Percentiles rank a stretch among this genome's conserved stretches.
phyloP scores from a whole-genome alignment of 202 grass and related monocot species.

The Carex arenaria region DNA sequence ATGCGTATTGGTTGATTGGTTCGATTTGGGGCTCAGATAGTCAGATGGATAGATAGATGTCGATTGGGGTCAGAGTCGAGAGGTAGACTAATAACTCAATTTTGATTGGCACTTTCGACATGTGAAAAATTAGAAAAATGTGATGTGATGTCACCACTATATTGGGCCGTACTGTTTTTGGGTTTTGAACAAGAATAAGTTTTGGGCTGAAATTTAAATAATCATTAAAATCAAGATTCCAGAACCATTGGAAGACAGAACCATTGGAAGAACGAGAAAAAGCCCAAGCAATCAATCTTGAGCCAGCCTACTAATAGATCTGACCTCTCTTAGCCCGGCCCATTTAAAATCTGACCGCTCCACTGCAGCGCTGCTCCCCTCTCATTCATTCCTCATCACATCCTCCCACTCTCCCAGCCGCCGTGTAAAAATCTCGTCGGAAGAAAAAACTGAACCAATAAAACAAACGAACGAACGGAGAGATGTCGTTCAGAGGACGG shows the following conservation, averaged over 20 bases:
- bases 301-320: background rate
- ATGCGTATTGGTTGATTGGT: slow-evolving; percentile 20
- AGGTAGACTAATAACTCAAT: background rate
- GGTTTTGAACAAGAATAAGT: background rate
- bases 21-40: background rate
- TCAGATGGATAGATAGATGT: background rate
- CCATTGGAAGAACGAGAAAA: too few relatives aligned
- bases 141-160: background rate
- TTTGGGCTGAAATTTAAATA: too few relatives aligned
- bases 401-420: background rate
- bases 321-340: background rate
- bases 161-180: background rate
- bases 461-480: background rate
- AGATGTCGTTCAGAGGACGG: slow-evolving; percentile 71
- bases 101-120: background rate
- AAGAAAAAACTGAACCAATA: background rate
- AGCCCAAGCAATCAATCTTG: too few relatives aligned
- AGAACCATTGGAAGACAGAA: too few relatives aligned
- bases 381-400: background rate
- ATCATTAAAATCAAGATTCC: too few relatives aligned
- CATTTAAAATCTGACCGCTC: background rate
- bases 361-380: background rate
- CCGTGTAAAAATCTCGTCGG: background rate
- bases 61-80: background rate
- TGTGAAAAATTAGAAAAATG: background rate